Evolutionary conservation across 2,329 filamentous ascomycete species (phyloP).

Genomic region (Lecanicillium sp.): DNA sequence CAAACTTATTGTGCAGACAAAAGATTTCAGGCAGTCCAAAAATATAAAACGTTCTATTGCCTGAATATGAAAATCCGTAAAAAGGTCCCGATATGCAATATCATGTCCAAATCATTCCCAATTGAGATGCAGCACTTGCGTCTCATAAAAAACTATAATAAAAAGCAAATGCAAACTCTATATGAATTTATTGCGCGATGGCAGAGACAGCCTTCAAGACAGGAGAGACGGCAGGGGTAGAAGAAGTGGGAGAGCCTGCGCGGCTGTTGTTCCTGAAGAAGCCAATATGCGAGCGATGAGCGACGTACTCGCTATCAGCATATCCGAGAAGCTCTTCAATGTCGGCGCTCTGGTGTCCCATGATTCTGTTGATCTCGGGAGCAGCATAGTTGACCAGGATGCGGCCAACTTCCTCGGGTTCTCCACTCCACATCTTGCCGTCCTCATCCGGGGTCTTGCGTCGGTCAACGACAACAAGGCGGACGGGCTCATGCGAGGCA

Average conservation of each 20-base stretch:
- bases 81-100: background rate
- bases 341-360: slow-evolving; percentile 73
- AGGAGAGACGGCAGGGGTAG: background rate
- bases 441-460: slow-evolving; percentile 29
- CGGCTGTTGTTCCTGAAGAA: slow-evolving; percentile 54
- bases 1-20: background rate
- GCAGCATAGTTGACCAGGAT: slow-evolving; percentile 92
- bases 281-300: slow-evolving; percentile 79
- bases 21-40: background rate
- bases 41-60: background rate
- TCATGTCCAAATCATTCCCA: too few relatives aligned
- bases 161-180: slow-evolving; percentile 3
- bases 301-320: slow-evolving; percentile 90
- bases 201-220: background rate
- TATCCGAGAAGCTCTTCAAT: slow-evolving; percentile 79
- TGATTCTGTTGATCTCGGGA: slow-evolving; percentile 74
- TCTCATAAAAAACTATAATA: background rate
- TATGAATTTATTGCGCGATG: background rate
- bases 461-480: slow-evolving; percentile 70
- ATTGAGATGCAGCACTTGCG: too few relatives aligned
- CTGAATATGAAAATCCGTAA: background rate
- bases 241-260: slow-evolving; percentile 38
- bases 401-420: slow-evolving; percentile 68
- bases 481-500: slow-evolving; percentile 85
- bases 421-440: slow-evolving; percentile 41